Base-by-base conservation (phyloP, 2,329 filamentous ascomycete species). In the Fusarium sulawesiense region DNA sequence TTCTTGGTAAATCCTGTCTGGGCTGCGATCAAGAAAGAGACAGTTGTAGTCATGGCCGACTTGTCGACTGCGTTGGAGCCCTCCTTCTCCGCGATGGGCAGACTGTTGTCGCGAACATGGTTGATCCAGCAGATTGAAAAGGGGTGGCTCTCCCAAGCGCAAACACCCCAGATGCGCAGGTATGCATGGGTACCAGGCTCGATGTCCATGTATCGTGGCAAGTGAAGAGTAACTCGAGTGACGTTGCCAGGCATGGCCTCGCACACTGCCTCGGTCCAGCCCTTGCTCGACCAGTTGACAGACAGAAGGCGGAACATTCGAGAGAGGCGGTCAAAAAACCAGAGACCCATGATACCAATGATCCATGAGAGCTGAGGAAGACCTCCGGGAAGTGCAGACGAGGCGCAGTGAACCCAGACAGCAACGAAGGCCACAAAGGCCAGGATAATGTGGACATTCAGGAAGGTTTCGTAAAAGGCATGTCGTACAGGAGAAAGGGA, bases 401-500 rank as follows among this genome's bases (percentile, higher is more conserved):
- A 83, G 46, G 88, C 84, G 74, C 93, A 89, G 82, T 98, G 96
- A 40, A 94, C 83, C 87, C 91, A 96, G 11, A 94, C 89, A 75
- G 90, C 91, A 60, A 88, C 84, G 53, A 98, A 87, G 49, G 85
- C 83, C 56, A 93, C 77, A 37, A 91, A 79, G 41, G 91, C 93
- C 53, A 97, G 82, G 40, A 92, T 79, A 73, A 97, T 94, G 81
- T 98, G 96, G 30, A 91, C 81, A 77, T 92, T 93, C 74, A 98
- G 87, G 82, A 99, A 99, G 2, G 93, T 97, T 82, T 99, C 96
- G 83, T 99, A 99, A 78, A 97, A 98, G 41, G 94, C 94, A 80
- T 98, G 95, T 66, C 96, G 91, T 54, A 99, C 77, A 0, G 94
- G 91, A 4, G 93, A 95, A 56, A 92, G 83, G 12, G 93, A 91